Percentiles rank a stretch among this genome's conserved stretches.
phyloP scores from a whole-genome alignment of 495 filamentous ascomycete species.

The Bombardia bombarda region DNA sequence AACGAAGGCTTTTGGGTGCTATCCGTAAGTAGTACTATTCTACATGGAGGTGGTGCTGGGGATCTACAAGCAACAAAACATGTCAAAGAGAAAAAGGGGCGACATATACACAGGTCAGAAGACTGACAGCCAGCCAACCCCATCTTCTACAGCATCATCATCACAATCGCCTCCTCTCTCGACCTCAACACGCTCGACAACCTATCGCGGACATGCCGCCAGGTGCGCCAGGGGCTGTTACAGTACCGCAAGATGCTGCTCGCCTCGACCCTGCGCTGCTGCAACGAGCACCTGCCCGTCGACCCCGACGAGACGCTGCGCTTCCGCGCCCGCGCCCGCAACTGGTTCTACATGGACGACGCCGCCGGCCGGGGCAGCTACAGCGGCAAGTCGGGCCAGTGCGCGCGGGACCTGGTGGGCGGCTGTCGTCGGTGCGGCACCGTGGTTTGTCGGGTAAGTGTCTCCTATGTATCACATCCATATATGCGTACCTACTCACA shows the following conservation, averaged over 20 bases:
- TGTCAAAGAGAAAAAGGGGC: slow-evolving; percentile 1
- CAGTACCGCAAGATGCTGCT: slow-evolving; percentile 67
- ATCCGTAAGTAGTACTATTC: slow-evolving; percentile 74
- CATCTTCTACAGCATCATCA: slow-evolving; percentile 72
- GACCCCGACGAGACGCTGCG: slow-evolving; percentile 40
- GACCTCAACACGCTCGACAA: slow-evolving; percentile 81
- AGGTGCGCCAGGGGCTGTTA: slow-evolving; percentile 64
- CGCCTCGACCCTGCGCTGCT: slow-evolving; percentile 67
- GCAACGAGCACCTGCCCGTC: slow-evolving; percentile 51
- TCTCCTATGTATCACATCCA: background rate
- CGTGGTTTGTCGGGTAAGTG: slow-evolving; percentile 68
- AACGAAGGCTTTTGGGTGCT: slow-evolving; percentile 75
- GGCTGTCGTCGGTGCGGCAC: slow-evolving; percentile 72
- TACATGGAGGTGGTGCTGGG: too few species aligned
- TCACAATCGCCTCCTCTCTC: slow-evolving; percentile 61
- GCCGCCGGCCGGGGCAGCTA: slow-evolving; percentile 18
- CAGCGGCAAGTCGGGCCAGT: slow-evolving; percentile 61
- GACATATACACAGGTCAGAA: too few species aligned
- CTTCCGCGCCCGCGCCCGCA: slow-evolving; percentile 41
- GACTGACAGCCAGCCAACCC: slow-evolving; percentile 3
- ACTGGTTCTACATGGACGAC: slow-evolving; percentile 45
- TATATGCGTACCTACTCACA: background rate
- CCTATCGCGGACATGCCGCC: slow-evolving; percentile 71
- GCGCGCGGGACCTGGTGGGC: slow-evolving; percentile 76
- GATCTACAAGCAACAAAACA: slow-evolving; percentile 19